phyloP scores from a whole-genome alignment of 2,329 filamentous ascomycete species.

The Xylaria sp. region DNA sequence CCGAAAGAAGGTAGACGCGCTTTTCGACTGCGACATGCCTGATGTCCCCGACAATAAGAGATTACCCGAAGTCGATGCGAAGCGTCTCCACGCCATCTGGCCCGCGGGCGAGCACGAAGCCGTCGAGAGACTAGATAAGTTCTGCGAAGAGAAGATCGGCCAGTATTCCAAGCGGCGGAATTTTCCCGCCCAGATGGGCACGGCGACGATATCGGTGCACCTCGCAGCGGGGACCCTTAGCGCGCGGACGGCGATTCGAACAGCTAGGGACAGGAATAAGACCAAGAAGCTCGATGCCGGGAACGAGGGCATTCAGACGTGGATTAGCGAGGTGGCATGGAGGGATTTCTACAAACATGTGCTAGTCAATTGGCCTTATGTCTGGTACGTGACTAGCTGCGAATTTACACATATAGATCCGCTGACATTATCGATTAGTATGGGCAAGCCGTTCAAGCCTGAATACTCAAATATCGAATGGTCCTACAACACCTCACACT shows the following conservation, averaged over 20 bases:
- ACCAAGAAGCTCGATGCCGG: conserved; percentile 74
- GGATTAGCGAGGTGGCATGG: conserved; percentile 88
- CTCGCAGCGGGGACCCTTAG: conserved; percentile 71
- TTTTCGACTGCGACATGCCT: conserved; percentile 70
- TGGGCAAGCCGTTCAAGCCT: conserved; percentile 76
- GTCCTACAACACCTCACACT: conserved; percentile 77
- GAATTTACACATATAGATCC: no score
- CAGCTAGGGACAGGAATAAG: conserved; percentile 57
- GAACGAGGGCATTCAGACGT: conserved; percentile 71
- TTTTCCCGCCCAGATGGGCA: conserved; percentile 69
- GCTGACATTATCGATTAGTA: conserved; percentile 49
- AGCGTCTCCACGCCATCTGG: conserved; percentile 69
- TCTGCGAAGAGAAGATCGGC: conserved; percentile 71
- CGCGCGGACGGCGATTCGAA: conserved; percentile 76
- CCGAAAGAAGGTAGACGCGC: conserved; percentile 47
- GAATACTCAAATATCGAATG: conserved; percentile 85
- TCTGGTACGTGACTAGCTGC: conserved; percentile 62
- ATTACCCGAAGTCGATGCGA: conserved; percentile 67
- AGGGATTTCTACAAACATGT: conserved; percentile 91
- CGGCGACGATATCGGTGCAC: conserved; percentile 77
- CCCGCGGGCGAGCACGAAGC: conserved; percentile 82
- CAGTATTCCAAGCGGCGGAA: conserved; percentile 74
- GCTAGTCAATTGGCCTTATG: conserved; percentile 83
- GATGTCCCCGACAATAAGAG: conserved; percentile 70
- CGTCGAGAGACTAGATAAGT: conserved; percentile 69